Base-by-base conservation (phyloP, 768 basidiomycete species). In the Russula griseocarnosa region DNA sequence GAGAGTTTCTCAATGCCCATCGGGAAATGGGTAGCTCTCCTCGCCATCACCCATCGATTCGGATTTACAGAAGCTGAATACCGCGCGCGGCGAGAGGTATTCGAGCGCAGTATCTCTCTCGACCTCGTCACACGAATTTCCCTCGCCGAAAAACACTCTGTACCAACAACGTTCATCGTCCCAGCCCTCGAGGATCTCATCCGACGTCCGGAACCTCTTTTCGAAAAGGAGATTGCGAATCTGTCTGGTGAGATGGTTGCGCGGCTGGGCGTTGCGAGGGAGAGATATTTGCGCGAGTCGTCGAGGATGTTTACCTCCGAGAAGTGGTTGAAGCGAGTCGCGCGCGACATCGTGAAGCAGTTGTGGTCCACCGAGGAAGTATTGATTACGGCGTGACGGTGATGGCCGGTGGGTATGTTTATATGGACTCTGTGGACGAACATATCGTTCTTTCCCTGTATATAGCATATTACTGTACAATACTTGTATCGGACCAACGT, bases 41-140 rank as follows among this genome's bases (percentile, higher is more conserved):
- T 60, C 9, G 20, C 44, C 44, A 47, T 60, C 51, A 44, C 57
- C 10, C 57, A 60, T 52, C 26, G 51, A 42, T 60, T 52, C 58
- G 34, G 59, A 11, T 34, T 60, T n/a, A n/a, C 28, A n/a, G 63
- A 64, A 16, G 58, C 52, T 10, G 63, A 54, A 22, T 30, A 1
- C 22, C 63, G 63, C 30, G 63, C 63, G 6, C 40, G n/a, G 26
- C 58, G 51, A 42, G 63, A 64, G 57, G 42, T 60, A 26, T 64
- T 53, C 52, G 22, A 36, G 30, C 32, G 22, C 56, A 49, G 24
- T 24, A 52, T n/a, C 1, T 1, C 49, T 32, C 50, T 60, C 9
- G 28, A 40, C 24, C 11, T 46, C 24, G 58, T 40, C 49, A 30
- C 1, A 20, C 22, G 13, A 13, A 28, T 59, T 2, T 2, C 3